Evolutionary conservation across 2,329 filamentous ascomycete genomes (phyloP), one percentile per base, ranked within the genome.

Genomic region (Penicillium sp.): DNA sequence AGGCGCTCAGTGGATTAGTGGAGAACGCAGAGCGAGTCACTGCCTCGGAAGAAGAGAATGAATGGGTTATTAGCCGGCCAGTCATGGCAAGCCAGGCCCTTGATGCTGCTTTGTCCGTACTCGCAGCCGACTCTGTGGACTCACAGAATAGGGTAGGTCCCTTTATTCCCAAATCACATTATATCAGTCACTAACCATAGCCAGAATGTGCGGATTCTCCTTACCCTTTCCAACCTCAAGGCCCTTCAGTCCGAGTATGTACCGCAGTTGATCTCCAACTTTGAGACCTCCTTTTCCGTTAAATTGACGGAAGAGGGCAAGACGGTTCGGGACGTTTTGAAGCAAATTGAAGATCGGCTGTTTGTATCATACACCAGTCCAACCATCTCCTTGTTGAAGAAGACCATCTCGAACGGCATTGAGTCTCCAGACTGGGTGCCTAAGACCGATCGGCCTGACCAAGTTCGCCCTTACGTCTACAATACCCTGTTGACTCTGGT

Each of bases 291-390:
- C 54, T 99, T 99, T 76, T 92, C 90, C 1, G 91, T 98, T 61
- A 96, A 96, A 70, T 84, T 99, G 58, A 96, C 92, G 1, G 93
- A 97, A 61, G 95, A 99, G 76, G 89, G 88, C 55, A 93, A 93
- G 73, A 95, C 90, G 0, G 93, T 99, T 70, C 88, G 89, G 54
- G 92, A 98, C 68, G 91, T 96, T 3, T 87, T 98, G 13, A 84
- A 85, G 16, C 92, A 98, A 72, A 97, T 99, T 62, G 93, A 98
- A 70, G 84, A 88, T 13, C 88, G 91, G 6, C 87, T 99, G 35
- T 99, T 99, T 82, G 86, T 92, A 67, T 91, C 92, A 2, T 99
- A 97, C 77, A 96, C 91, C 14, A 87, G 87, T 24, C 91, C 92
- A 1, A 87, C 88, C 2, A 85, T 90, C 46, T 84, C 87, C 8